A percentile compares a stretch with the other conserved stretches of the same genome.
These are phyloP conservation scores for Fragilariopsis cylindrus DNA, from an alignment of 108 stramenopile species.

Conservation along the genomic window DNA sequence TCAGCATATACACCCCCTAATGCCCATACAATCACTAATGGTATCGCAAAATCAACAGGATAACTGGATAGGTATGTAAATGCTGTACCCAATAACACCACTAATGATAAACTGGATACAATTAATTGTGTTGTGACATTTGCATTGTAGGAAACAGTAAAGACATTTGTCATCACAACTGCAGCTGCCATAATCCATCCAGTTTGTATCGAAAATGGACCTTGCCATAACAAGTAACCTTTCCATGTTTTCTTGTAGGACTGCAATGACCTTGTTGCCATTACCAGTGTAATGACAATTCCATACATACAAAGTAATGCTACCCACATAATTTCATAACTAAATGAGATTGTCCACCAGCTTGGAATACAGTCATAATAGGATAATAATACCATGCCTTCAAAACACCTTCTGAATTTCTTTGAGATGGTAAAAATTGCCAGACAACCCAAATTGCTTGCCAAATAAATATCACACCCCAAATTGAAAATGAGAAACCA, in stretches of 20 bases:
- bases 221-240: conserved; percentile 59
- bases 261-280: background rate
- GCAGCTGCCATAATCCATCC: conserved; percentile 84
- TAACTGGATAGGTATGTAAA: conserved; percentile 30
- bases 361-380: conserved; percentile 48
- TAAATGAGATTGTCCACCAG: conserved; percentile 68
- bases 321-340: conserved; percentile 50
- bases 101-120: conserved; percentile 49
- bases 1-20: conserved; percentile 49
- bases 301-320: conserved; percentile 60
- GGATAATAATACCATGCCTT: conserved; percentile 47
- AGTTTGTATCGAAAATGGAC: conserved; percentile 67
- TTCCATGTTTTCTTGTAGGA: conserved; percentile 16
- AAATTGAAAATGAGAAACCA: conserved; percentile 62
- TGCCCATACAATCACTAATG: conserved; percentile 64
- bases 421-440: conserved; percentile 41
- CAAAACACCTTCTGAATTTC: conserved; percentile 39
- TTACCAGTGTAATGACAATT: conserved; percentile 26
- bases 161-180: conserved; percentile 66
- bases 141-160: conserved; percentile 39
- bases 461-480: conserved; percentile 66
- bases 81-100: conserved; percentile 48
- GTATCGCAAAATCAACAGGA: conserved; percentile 50
- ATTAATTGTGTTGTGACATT: conserved; percentile 42
- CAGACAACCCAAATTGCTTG: conserved; percentile 57